Percentiles rank a stretch among this genome's conserved stretches.
These are phyloP conservation scores for Penicillium sp. DNA, from an alignment of 2,329 filamentous ascomycete species.

Conservation along the genomic window DNA sequence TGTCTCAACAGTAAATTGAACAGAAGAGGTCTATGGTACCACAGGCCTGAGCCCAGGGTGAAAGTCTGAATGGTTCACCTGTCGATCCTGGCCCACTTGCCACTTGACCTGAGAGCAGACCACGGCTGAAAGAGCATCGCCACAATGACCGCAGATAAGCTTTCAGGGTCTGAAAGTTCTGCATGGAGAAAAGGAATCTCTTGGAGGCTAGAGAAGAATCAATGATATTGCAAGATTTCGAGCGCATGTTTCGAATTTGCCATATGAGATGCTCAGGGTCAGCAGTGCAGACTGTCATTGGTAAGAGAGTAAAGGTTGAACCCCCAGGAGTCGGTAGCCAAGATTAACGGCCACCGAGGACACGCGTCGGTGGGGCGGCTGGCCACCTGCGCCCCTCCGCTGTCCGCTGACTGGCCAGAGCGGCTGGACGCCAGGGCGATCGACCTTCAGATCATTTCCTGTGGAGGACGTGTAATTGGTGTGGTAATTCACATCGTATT, in stretches of 20 bases:
- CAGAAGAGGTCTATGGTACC: not conserved
- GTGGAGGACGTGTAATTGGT: not conserved
- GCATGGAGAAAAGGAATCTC: not conserved
- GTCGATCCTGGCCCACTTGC: slow-evolving; percentile 22
- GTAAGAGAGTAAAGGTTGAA: no score
- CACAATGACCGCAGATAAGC: slow-evolving; percentile 16
- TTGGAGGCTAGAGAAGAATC: not conserved
- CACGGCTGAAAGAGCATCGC: slow-evolving; percentile 12
- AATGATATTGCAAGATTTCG: not conserved
- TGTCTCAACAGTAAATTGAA: slow-evolving; percentile 6
- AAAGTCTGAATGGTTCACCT: slow-evolving; percentile 9
- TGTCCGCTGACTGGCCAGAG: slow-evolving; percentile 14
- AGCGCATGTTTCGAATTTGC: not conserved
- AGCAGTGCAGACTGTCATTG: not conserved
- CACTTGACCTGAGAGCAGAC: not conserved
- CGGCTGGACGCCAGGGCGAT: slow-evolving; percentile 19
- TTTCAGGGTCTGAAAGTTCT: slow-evolving; percentile 10
- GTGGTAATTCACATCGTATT: not conserved
- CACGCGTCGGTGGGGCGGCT: slow-evolving; percentile 24
- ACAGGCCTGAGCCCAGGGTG: slow-evolving; percentile 8
- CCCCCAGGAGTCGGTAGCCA: not conserved
- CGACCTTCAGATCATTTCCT: slow-evolving; percentile 24
- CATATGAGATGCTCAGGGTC: not conserved
- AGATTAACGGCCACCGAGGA: slow-evolving; percentile 8
- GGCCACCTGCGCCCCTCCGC: slow-evolving; percentile 13